Base-by-base conservation (phyloP, 2,329 filamentous ascomycete genomes). In the Fusarium sp. region DNA sequence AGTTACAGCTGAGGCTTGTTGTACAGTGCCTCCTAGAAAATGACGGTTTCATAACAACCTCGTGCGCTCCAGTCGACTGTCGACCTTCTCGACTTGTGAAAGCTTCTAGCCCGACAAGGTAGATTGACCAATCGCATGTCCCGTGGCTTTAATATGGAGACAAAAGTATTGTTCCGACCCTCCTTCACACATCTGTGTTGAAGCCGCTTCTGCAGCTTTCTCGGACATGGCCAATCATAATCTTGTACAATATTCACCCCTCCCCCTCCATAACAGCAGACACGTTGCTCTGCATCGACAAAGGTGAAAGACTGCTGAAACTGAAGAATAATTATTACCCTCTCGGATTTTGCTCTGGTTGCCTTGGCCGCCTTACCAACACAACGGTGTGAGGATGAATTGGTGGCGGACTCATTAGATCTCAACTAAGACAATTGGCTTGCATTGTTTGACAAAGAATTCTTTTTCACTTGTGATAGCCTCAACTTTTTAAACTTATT, bases 401-500 rank as follows among this genome's bases (percentile, higher is more conserved):
- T 54, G 21, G 25, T 30, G 12, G 4, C 1, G 9, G 12, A 11
- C 32, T 5, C 4, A 0, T 28, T 21, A 15, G 18, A 35, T 6
- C 2, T 2, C 12, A 16, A 11, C 23, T 28, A 37, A 53, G 49
- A 52, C 33, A 53, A 28, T 28, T 53, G 32, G 9, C 23, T 16
- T 25, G 18, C 6, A 21, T 12, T 15, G 30, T 8, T 52, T 11
- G 0, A 28, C n/a, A 15, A 9, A 16, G 0, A 21, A 37, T 37
- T 8, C 3, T 9, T 37, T 37, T n/a, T 18, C 13, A 11, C 9
- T 53, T 38, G 0, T 28, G 50, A 38, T 38, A 53, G 50, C 33
- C 6, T 38, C 7, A 28, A 28, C 6, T 12, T 8, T 28, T 5
- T 0, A 18, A 28, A 2, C 23, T 0, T 0, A 12, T n/a, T 12